Evolutionary conservation across 2,329 filamentous ascomycete genomes (phyloP), one percentile per base, ranked within the genome.

Genomic region (Botrytis hyacinthi): DNA sequence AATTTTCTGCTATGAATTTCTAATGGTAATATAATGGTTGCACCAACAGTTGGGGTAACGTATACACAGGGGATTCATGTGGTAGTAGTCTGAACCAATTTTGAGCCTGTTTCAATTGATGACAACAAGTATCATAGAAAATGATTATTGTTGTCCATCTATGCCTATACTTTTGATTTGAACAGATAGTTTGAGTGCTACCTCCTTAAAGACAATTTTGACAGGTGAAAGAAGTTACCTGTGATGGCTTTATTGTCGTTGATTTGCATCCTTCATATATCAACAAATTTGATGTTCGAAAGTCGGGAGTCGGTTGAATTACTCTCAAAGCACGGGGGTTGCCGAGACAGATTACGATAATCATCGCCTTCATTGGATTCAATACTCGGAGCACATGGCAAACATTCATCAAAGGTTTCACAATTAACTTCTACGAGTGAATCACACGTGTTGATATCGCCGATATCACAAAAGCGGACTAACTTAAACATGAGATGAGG

Each of bases 401-500:
- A 67, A 72, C 70, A 72, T 44, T 59, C 70, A 72, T 72, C 61
- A 67, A 67, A 57, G 70, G 70, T 67, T 72, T 72, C 70, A 72
- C 70, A 59, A 72, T 51, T 20, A 67, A 37, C 40, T 20, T 67
- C n/a, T 72, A 54, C 48, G 37, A 42, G 29, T 67, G 32, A 67
- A 72, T 72, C 29, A 57, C 70, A 72, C 70, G 70, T 72, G 70
- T 70, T 20, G 54, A 70, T 70, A 69, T 69, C 66, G 66, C 66
- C 66, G 66, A 69, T 62, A 46, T 46, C 26, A 70, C 37, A 54
- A 54, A 18, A 42, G 40, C 59, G 22, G 48, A 51, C 51, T 51
- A 40, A 61, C 46, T 61, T n/a, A 60, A 32, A 61, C 4, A 70
- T 60, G 59, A 40, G 35, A 66, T 71, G 69, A 70, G 54, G 22